phyloP scores from a whole-genome alignment of 2,329 filamentous ascomycete genomes.

The Coniella vitis region DNA sequence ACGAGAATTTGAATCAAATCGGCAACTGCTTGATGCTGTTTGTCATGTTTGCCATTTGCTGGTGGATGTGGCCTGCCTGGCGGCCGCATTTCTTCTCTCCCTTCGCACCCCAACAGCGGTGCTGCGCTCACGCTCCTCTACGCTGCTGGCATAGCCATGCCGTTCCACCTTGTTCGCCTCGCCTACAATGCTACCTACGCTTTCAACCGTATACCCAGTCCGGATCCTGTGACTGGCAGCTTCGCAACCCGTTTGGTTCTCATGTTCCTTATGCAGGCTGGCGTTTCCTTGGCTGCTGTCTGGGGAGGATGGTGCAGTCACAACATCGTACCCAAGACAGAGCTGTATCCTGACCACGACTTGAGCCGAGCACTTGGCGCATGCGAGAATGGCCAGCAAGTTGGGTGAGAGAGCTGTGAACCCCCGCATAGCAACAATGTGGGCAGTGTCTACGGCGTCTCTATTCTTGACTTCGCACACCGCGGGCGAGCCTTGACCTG shows the following conservation, averaged over 20 bases:
- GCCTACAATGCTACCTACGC: constrained; percentile 20
- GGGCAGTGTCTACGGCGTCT: constrained; percentile 12
- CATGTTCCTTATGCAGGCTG: constrained; percentile 18
- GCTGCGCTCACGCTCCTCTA: constrained; percentile 18
- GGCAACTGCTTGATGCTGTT: constrained; percentile 20
- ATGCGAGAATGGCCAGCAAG: too few species aligned
- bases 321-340: constrained; percentile 1
- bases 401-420: too few species aligned
- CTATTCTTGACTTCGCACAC: constrained; percentile 23
- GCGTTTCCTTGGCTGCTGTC: constrained; percentile 10
- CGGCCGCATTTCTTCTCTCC: constrained; percentile 9
- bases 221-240: constrained; percentile 20
- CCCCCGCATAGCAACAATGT: too few species aligned
- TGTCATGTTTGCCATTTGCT: constrained; percentile 18
- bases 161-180: constrained; percentile 20
- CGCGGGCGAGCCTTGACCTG: constrained; percentile 25
- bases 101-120: constrained; percentile 15
- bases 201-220: constrained; percentile 16
- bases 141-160: constrained; percentile 15
- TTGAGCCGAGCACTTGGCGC: neutral
- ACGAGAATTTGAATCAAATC: constrained; percentile 15
- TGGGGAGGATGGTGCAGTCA: constrained; percentile 16
- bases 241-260: constrained; percentile 20
- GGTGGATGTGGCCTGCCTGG: constrained; percentile 20
- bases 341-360: constrained; percentile 4